Evolutionary conservation across 192 early-diverging fungal genomes (phyloP), one percentile per base, ranked within the genome.

Genomic region (Geranomyces michiganensis): DNA sequence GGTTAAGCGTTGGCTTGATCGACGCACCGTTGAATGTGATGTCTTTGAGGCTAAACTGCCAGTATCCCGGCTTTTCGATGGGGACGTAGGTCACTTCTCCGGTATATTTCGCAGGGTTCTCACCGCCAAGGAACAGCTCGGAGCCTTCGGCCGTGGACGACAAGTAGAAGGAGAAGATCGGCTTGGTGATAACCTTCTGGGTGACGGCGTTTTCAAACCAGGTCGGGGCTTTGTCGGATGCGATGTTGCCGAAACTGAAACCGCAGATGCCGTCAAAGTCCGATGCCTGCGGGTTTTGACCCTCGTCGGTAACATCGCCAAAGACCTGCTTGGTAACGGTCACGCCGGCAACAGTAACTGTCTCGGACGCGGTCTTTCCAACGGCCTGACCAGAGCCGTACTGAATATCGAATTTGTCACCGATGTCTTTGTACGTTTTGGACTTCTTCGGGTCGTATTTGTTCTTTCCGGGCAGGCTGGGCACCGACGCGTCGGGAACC

Each of bases 351-450:
- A 55, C 21, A 7, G 19, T 27, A 2, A 55, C 26, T 6, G 51
- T 55, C 21, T 55, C 51, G 51, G 21, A 41, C 10, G 36, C 19
- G 6, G 51, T 55, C 51, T n/a, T 55, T 4, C 51, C 51, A 8
- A 27, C 26, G 8, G 51, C 51, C 21, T 27, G 19, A 6, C 51
- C 51, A 15, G 21, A 24, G 14, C 51, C 51, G 51, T 55, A 55
- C 14, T 55, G 51, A 15, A 55, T 55, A 14, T 55, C 15, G 15
- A 55, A 55, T 3, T n/a, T 7, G 51, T 7, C 51, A 7, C 51
- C 51, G 14, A 55, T 79, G 56, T 72, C 80, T 66, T 71, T 36
- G 72, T 78, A 78, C 29, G 83, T 61, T 7, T 19, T 32, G 24
- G 29, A 31, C 29, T 61, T 76, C 65, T 64, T 76, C 15, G 87